Evolutionary conservation across 2,329 filamentous ascomycete genomes (phyloP).

Genomic region (Lojkania enalia): DNA sequence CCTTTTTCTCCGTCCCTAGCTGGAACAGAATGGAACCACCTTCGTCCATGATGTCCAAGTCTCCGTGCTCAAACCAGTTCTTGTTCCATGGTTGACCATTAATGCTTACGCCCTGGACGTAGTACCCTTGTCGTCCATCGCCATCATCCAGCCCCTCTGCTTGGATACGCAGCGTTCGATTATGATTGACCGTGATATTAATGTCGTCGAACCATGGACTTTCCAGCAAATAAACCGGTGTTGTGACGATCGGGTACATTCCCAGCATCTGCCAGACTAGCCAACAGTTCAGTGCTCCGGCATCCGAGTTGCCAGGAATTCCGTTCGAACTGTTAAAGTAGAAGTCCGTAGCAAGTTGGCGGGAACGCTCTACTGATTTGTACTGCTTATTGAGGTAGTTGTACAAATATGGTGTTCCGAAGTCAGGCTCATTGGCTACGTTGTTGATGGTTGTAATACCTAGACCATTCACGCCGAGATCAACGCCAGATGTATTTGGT

Average conservation of each 20-base stretch:
- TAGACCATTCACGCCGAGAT: constrained; percentile 41
- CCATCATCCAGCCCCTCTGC: constrained; percentile 47
- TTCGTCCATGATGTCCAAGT: constrained; percentile 43
- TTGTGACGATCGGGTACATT: constrained; percentile 53
- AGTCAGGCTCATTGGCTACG: constrained; percentile 46
- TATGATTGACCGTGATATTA: constrained; percentile 41
- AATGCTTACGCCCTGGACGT: constrained; percentile 57
- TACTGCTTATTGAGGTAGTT: constrained; percentile 48
- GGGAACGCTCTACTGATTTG: constrained; percentile 38
- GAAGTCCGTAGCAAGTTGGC: constrained; percentile 45
- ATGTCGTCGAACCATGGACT: constrained; percentile 51
- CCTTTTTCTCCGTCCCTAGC: constrained; percentile 29
- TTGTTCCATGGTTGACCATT: constrained; percentile 57
- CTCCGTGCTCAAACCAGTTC: constrained; percentile 61
- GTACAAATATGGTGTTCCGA: constrained; percentile 47
- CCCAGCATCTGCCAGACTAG: constrained; percentile 56
- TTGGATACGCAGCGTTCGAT: constrained; percentile 51
- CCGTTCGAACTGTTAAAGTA: constrained; percentile 46
- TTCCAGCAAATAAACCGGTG: constrained; percentile 52
- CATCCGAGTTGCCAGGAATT: constrained; percentile 53
- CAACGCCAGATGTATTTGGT: constrained; percentile 43
- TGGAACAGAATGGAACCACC: constrained; percentile 42
- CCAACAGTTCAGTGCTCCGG: constrained; percentile 56
- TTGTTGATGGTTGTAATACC: constrained; percentile 44
- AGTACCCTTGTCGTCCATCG: constrained; percentile 51